Percentiles rank a stretch among this genome's conserved stretches.
phyloP scores from a whole-genome alignment of 2,329 filamentous ascomycete species.

The Endothia cerciana region DNA sequence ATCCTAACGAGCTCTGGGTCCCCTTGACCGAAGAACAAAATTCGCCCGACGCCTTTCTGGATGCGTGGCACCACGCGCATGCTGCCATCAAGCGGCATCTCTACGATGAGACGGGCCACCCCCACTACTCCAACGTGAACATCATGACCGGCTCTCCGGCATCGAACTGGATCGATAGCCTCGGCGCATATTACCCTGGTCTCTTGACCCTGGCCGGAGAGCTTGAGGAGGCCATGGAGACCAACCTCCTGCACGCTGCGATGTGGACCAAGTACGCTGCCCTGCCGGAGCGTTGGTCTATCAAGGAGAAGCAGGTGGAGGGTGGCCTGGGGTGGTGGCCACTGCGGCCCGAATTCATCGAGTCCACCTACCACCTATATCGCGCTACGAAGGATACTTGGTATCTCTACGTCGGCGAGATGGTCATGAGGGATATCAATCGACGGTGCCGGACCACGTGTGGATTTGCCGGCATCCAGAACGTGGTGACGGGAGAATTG shows the following conservation, averaged over 20 bases:
- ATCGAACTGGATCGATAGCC: slow-evolving; percentile 93
- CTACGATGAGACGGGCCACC: slow-evolving; percentile 82
- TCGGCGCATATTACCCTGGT: slow-evolving; percentile 94
- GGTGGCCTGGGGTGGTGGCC: slow-evolving; percentile 92
- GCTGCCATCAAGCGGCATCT: slow-evolving; percentile 87
- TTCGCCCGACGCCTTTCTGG: slow-evolving; percentile 76
- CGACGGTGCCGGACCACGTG: slow-evolving; percentile 87
- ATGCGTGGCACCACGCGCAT: slow-evolving; percentile 84
- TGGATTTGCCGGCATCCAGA: slow-evolving; percentile 89
- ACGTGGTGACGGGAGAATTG: slow-evolving; percentile 81
- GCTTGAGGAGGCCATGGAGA: slow-evolving; percentile 86
- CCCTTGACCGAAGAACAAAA: slow-evolving; percentile 68
- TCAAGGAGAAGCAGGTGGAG: slow-evolving; percentile 81
- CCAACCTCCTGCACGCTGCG: slow-evolving; percentile 87
- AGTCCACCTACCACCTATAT: slow-evolving; percentile 96
- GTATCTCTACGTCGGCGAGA: slow-evolving; percentile 95
- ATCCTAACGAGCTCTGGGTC: slow-evolving; percentile 65
- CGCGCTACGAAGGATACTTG: slow-evolving; percentile 91
- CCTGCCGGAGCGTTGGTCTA: slow-evolving; percentile 91
- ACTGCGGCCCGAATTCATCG: slow-evolving; percentile 92
- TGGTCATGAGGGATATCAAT: slow-evolving; percentile 88
- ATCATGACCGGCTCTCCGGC: slow-evolving; percentile 84
- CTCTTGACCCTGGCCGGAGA: slow-evolving; percentile 85
- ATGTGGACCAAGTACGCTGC: slow-evolving; percentile 96
- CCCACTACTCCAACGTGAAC: slow-evolving; percentile 92